These are phyloP conservation scores for Penicillium sp. DNA, from an alignment of 2,329 filamentous ascomycete genomes.

Conservation along the genomic window DNA sequence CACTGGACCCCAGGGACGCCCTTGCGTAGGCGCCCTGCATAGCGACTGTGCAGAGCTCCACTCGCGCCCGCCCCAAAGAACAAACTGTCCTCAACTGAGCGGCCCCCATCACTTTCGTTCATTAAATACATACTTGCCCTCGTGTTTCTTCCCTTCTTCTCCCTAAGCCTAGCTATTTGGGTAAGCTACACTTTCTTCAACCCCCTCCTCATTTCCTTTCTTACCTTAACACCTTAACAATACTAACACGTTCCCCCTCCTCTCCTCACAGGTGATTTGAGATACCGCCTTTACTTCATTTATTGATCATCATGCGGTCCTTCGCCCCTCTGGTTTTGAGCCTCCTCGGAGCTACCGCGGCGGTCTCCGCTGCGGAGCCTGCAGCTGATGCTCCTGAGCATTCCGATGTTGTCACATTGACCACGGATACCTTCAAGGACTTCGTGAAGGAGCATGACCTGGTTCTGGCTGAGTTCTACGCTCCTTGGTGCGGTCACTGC, in stretches of 20 bases:
- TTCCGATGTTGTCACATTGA: slow-evolving; percentile 84
- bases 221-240: neutral
- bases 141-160: slow-evolving; percentile 5
- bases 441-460: slow-evolving; percentile 87
- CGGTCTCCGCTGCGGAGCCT: slow-evolving; percentile 39
- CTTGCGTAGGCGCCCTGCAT: slow-evolving; percentile 32
- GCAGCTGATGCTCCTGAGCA: slow-evolving; percentile 31
- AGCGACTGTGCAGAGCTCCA: slow-evolving; percentile 33
- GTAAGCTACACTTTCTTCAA: slow-evolving; percentile 13
- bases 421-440: slow-evolving; percentile 81
- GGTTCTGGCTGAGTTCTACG: slow-evolving; percentile 96
- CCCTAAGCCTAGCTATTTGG: slow-evolving; percentile 8
- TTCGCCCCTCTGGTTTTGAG: slow-evolving; percentile 45
- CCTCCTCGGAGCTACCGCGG: slow-evolving; percentile 44
- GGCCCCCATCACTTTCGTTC: slow-evolving; percentile 8
- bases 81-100: slow-evolving; percentile 47
- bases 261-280: slow-evolving; percentile 5
- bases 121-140: slow-evolving; percentile 19
- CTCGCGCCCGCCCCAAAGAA: slow-evolving; percentile 40
- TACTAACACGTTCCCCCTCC: neutral
- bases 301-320: slow-evolving; percentile 40
- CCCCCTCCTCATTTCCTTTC: neutral
- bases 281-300: slow-evolving; percentile 8
- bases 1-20: slow-evolving; percentile 9
- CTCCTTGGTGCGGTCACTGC: slow-evolving; percentile 97